phyloP scores from a whole-genome alignment of 106 monocot species.

The Acanthochlamys bracteata region DNA sequence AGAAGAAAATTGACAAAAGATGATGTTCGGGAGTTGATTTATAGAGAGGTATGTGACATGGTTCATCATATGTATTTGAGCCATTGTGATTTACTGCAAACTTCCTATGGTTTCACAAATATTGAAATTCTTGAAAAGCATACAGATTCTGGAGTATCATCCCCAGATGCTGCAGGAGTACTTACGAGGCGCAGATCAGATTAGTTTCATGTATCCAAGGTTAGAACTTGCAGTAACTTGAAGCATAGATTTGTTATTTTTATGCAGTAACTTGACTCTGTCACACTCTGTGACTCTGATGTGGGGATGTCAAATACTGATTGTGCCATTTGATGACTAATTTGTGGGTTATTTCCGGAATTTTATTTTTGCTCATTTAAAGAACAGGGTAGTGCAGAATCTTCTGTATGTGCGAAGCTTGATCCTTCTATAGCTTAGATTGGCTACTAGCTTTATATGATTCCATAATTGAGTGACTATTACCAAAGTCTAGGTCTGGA shows the following conservation, averaged over 20 bases:
- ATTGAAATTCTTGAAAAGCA: constrained; percentile 9
- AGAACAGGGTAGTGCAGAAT: too few relatives aligned
- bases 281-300: too few relatives aligned
- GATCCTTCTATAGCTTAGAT: too few relatives aligned
- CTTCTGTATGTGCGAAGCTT: too few relatives aligned
- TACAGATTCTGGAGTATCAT: constrained; percentile 96
- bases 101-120: background rate
- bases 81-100: background rate
- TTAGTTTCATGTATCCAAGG: constrained; percentile 89
- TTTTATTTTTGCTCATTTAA: too few relatives aligned
- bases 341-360: too few relatives aligned
- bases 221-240: constrained; percentile 3
- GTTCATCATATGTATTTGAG: constrained; percentile 13
- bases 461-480: too few relatives aligned
- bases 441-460: too few relatives aligned
- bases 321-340: too few relatives aligned
- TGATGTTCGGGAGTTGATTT: constrained; percentile 46
- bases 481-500: too few relatives aligned
- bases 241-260: background rate
- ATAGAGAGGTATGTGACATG: constrained; percentile 29
- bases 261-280: background rate
- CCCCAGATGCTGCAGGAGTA: constrained; percentile 88
- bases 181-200: constrained; percentile 57
- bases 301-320: too few relatives aligned
- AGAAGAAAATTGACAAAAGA: constrained; percentile 43